Evolutionary conservation across 129 eudicot genomes (phyloP).

Genomic region (Centaurea solstitialis): DNA sequence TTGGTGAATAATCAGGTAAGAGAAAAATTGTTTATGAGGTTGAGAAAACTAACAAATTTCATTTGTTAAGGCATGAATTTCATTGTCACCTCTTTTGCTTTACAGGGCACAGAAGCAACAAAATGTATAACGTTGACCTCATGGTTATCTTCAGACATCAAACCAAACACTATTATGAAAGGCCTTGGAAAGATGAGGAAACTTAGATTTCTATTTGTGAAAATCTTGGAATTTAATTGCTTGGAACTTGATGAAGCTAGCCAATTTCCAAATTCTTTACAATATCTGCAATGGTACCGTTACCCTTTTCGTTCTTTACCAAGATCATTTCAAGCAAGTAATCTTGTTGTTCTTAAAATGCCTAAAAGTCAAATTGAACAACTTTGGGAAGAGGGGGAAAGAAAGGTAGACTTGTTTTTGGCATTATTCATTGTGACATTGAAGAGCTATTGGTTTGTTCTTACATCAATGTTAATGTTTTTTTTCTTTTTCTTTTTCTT

Average conservation of each 20-base stretch:
- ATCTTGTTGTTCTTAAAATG: not conserved
- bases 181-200: slow-evolving; percentile 2
- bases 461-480: not conserved
- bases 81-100: too few species aligned
- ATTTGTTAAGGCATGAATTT: too few species aligned
- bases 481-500: not conserved
- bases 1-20: too few species aligned
- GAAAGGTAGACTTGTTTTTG: not conserved
- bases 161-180: not conserved
- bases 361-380: rapidly evolving
- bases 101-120: too few species aligned
- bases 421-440: not conserved
- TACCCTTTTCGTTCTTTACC: slow-evolving; percentile 4
- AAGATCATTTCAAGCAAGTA: not conserved
- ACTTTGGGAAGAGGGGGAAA: not conserved
- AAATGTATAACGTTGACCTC: too few species aligned
- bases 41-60: too few species aligned
- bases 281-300: not conserved
- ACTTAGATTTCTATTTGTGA: not conserved
- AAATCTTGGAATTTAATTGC: not conserved
- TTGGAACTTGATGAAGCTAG: not conserved
- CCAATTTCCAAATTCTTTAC: not conserved
- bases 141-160: too few species aligned
- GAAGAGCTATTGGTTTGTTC: not conserved
- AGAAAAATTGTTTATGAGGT: too few species aligned